A percentile compares a stretch with the other conserved stretches of the same genome.
phyloP scores from a whole-genome alignment of 306 rosid species.

The Mimosa pudica region DNA sequence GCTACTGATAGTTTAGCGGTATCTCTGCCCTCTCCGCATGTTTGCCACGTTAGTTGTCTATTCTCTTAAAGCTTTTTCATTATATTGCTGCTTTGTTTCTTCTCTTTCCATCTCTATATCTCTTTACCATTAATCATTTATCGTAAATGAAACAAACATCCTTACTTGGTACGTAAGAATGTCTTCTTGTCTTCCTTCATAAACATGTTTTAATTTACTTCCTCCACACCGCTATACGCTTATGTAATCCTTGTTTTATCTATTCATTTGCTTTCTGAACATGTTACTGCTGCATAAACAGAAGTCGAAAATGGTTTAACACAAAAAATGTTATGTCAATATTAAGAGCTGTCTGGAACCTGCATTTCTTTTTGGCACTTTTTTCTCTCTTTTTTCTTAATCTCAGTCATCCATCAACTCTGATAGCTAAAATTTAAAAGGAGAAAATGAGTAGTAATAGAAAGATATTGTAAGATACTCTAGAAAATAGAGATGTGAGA shows the following conservation, averaged over 20 bases:
- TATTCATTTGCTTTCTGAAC: background rate
- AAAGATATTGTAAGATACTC: too few species aligned
- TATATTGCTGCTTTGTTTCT: background rate
- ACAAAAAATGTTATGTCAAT: background rate
- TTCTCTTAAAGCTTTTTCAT: background rate
- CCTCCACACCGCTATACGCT: background rate
- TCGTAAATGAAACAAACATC: background rate
- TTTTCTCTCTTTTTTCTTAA: too few species aligned
- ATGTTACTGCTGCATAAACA: background rate
- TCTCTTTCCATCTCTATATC: background rate
- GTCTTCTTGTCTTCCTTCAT: background rate
- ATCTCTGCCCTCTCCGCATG: background rate
- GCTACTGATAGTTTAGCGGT: background rate
- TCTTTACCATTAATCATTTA: background rate
- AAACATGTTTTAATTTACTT: background rate
- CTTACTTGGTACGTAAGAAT: background rate
- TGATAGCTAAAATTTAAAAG: too few species aligned
- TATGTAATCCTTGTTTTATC: background rate
- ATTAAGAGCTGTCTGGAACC: too few species aligned
- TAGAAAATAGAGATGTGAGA: too few species aligned
- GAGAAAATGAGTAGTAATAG: too few species aligned
- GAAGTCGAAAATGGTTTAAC: background rate
- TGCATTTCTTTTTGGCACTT: too few species aligned
- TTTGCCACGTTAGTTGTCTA: background rate
- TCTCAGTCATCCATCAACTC: too few species aligned